phyloP scores from a whole-genome alignment of 345 rosid genomes.

The Lepidium sativum region DNA sequence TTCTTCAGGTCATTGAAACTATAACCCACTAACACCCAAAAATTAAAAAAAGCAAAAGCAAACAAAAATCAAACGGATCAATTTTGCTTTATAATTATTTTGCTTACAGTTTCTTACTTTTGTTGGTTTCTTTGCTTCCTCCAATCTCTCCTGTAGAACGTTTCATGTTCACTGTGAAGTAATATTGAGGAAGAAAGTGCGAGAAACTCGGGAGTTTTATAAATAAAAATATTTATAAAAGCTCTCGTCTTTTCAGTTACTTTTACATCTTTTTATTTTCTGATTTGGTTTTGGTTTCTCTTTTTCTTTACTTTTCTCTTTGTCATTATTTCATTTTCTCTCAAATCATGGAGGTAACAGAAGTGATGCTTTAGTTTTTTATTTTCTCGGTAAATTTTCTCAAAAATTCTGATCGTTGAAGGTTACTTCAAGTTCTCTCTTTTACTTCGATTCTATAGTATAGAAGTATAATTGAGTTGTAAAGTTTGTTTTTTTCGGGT shows the following conservation, averaged over 20 bases:
- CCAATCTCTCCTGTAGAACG: slow-evolving; percentile 1
- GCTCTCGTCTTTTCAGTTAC: slow-evolving; percentile 21
- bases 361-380: slow-evolving; percentile 1
- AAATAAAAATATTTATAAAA: background rate
- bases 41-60: background rate
- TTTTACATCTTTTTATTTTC: background rate
- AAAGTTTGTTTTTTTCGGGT: background rate
- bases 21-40: slow-evolving; percentile 22
- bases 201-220: slow-evolving; percentile 23
- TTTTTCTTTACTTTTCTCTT: background rate
- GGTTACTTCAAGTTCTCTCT: background rate
- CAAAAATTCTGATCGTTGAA: background rate
- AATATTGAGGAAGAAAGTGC: slow-evolving; percentile 17
- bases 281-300: background rate
- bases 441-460: background rate
- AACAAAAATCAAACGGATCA: slow-evolving; percentile 13
- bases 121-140: background rate
- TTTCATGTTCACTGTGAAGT: slow-evolving; percentile 13
- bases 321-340: background rate
- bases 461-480: background rate
- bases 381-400: background rate
- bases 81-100: background rate
- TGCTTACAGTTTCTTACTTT: background rate
- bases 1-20: slow-evolving; percentile 25
- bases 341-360: slow-evolving; percentile 23